Percentiles rank a stretch among this genome's conserved stretches.
Evolutionary conservation across 169 alveolate genomes (phyloP).

Genomic region (Cryptosporidium andersoni): DNA sequence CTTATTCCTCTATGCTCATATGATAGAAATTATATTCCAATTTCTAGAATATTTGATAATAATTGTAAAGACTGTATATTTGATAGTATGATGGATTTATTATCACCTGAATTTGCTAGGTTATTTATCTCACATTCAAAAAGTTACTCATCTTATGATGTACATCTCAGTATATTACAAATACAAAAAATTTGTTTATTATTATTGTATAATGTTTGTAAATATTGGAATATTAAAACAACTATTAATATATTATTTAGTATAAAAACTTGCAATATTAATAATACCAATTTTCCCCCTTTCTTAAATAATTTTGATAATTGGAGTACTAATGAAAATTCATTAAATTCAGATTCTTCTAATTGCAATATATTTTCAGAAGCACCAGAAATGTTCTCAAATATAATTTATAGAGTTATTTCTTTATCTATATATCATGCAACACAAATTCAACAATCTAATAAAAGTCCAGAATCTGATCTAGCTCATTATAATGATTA

Average conservation of each 20-base stretch:
- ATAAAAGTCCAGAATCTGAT: no score
- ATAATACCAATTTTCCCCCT: no score
- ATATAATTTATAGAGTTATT: no score
- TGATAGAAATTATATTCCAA: no score
- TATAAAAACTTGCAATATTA: neutral
- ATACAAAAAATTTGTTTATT: conserved; percentile 25
- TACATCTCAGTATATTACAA: neutral
- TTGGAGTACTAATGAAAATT: neutral
- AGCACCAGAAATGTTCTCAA: neutral
- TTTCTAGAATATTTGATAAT: no score
- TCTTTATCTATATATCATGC: neutral
- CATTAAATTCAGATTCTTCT: neutral
- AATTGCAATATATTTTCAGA: neutral
- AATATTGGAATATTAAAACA: neutral
- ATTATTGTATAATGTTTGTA: conserved; percentile 17
- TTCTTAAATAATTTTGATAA: no score
- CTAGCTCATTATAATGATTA: no score
- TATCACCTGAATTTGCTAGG: conserved; percentile 58
- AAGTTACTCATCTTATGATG: neutral
- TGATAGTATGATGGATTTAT: conserved; percentile 67
- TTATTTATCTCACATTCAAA: conserved; percentile 13
- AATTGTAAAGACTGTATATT: conserved; percentile 1
- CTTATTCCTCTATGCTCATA: neutral
- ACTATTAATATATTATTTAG: neutral
- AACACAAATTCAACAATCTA: no score